phyloP scores from a whole-genome alignment of 163 green algal species.

The Volvox carteri region DNA sequence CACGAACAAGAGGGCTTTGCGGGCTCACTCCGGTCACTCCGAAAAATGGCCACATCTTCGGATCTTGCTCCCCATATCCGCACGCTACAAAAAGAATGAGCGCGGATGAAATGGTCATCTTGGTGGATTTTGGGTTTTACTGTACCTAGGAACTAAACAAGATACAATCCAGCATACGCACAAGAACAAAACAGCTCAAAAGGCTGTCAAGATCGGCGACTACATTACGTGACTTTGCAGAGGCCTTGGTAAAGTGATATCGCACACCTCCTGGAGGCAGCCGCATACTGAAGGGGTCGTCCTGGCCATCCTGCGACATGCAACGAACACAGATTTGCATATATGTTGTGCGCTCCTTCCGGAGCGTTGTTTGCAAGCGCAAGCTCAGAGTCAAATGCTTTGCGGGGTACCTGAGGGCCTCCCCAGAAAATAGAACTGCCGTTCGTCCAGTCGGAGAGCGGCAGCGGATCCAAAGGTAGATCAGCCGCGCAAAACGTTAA shows the following conservation, averaged over 20 bases:
- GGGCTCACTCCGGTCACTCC: constrained; percentile 30
- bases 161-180: no score
- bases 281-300: constrained; percentile 41
- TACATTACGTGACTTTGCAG: no score
- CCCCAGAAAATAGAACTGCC: constrained; percentile 22
- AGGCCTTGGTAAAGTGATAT: neutral
- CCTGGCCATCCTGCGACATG: constrained; percentile 45
- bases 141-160: neutral
- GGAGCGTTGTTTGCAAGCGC: no score
- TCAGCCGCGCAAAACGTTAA: constrained; percentile 10
- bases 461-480: neutral
- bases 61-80: constrained; percentile 50
- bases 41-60: constrained; percentile 59
- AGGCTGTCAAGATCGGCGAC: no score
- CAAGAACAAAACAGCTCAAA: no score
- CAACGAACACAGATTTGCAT: no score
- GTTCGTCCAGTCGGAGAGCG: constrained; percentile 20
- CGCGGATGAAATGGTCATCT: neutral
- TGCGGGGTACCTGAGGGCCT: constrained; percentile 27
- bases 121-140: neutral
- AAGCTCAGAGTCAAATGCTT: neutral
- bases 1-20: constrained; percentile 12
- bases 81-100: constrained; percentile 19
- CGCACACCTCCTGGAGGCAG: constrained; percentile 35
- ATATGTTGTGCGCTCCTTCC: no score